Percentiles rank a stretch among this genome's conserved stretches.
Evolutionary conservation across 2,329 filamentous ascomycete species (phyloP).

Genomic region (Microcera coccophila): DNA sequence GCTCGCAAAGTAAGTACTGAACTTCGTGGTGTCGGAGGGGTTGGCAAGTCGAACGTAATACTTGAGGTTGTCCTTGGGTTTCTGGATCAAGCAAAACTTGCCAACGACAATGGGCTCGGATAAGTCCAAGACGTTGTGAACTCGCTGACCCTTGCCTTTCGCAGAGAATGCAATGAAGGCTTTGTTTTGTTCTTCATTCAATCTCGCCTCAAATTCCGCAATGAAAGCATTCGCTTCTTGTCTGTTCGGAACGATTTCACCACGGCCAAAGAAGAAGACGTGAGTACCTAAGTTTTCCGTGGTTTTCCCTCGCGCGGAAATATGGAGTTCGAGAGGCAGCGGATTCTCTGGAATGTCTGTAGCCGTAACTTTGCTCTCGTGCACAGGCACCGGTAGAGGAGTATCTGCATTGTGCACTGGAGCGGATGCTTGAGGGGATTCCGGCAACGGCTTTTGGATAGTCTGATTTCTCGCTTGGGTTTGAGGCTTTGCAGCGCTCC

Average conservation of each 20-base stretch:
- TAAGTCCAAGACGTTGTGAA: conserved; percentile 22
- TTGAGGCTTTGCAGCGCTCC: background rate
- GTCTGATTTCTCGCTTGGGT: background rate
- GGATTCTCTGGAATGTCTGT: background rate
- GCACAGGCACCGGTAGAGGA: background rate
- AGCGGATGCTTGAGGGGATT: background rate
- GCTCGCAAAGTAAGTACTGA: conserved; percentile 7
- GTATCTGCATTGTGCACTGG: background rate
- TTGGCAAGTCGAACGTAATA: conserved; percentile 15
- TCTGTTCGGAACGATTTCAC: conserved; percentile 13
- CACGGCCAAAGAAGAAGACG: conserved; percentile 15
- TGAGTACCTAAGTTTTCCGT: background rate
- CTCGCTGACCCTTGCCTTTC: conserved; percentile 5
- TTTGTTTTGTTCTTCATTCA: conserved; percentile 9
- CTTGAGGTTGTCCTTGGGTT: background rate
- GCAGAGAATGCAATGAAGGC: conserved; percentile 19
- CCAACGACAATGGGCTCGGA: conserved; percentile 15
- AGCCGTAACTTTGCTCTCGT: background rate
- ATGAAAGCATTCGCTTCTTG: conserved; percentile 6
- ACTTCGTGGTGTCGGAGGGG: conserved; percentile 11
- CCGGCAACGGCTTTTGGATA: no score
- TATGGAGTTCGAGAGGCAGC: background rate
- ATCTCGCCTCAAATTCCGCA: conserved; percentile 15
- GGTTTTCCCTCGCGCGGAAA: background rate
- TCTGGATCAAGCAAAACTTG: conserved; percentile 19